Percentiles rank a stretch among this genome's conserved stretches.
phyloP scores from a whole-genome alignment of 2,329 filamentous ascomycete genomes.

The Ceratocystis variospora region DNA sequence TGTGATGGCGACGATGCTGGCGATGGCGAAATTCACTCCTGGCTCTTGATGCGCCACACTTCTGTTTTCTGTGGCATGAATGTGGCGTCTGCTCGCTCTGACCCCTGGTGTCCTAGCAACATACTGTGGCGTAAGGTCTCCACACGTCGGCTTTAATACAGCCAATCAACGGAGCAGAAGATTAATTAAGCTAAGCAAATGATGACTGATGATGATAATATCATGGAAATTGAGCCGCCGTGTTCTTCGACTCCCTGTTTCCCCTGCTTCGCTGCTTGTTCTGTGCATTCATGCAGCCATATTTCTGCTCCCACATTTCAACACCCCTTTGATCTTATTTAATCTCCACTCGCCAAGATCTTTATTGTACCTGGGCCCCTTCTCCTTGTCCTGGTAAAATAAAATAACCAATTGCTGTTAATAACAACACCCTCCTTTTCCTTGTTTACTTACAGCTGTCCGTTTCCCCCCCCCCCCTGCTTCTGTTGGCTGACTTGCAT shows the following conservation, averaged over 20 bases:
- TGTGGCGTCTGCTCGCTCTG: neutral
- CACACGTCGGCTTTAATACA: neutral
- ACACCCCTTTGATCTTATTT: slow-evolving; percentile 3
- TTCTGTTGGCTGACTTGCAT: slow-evolving; percentile 14
- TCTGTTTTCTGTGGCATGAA: neutral
- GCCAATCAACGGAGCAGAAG: neutral
- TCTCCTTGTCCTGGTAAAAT: neutral
- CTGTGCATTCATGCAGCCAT: neutral
- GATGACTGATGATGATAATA: slow-evolving; percentile 3
- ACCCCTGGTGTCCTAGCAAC: slow-evolving; percentile 3
- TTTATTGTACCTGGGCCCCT: neutral
- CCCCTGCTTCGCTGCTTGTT: neutral
- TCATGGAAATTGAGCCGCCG: slow-evolving; percentile 4
- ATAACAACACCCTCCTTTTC: slow-evolving; percentile 4
- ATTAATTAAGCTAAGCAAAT: neutral
- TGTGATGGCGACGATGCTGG: neutral
- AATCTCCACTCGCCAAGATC: neutral
- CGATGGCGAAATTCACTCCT: neutral
- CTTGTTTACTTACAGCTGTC: slow-evolving; percentile 7
- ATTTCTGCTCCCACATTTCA: neutral
- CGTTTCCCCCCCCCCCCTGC: slow-evolving; percentile 5
- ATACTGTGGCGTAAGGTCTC: slow-evolving; percentile 3
- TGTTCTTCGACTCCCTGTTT: neutral
- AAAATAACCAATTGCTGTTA: neutral
- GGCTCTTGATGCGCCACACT: neutral